These are phyloP conservation scores for Phytophthora europaea DNA, from an alignment of 352 stramenopile species.

Conservation along the genomic window DNA sequence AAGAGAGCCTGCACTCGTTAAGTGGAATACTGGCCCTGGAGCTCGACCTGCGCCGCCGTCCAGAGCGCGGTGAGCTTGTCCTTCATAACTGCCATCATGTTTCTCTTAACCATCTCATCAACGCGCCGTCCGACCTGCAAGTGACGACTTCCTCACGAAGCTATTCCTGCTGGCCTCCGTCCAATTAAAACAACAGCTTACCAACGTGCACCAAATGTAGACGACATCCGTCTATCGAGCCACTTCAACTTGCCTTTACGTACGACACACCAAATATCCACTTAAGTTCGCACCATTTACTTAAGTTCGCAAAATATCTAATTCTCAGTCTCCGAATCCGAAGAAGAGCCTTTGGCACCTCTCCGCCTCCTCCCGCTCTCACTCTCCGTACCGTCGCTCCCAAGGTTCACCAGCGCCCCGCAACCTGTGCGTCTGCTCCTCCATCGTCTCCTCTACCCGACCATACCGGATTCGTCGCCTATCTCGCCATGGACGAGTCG, in stretches of 20 bases:
- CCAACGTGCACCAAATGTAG: neutral
- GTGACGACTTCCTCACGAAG: neutral
- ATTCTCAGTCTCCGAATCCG: conserved; percentile 7
- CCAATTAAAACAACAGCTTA: neutral
- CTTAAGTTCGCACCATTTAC: neutral
- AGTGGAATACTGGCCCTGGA: neutral
- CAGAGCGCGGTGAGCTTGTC: neutral
- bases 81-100: neutral
- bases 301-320: conserved; percentile 22
- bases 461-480: neutral
- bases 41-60: conserved; percentile 1
- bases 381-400: neutral
- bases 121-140: neutral
- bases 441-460: conserved; percentile 12
- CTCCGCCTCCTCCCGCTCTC: conserved; percentile 7
- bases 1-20: neutral
- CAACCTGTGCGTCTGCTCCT: conserved; percentile 12
- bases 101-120: neutral
- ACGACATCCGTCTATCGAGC: neutral
- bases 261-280: neutral
- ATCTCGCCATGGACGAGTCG: conserved; percentile 70
- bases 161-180: neutral
- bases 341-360: conserved; percentile 8
- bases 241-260: conserved; percentile 22
- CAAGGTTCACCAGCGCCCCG: neutral